A percentile compares a stretch with the other conserved stretches of the same genome.
Conservation (phyloP, 768 basidiomycete species). For the Naganishia vishniacii region DNA sequence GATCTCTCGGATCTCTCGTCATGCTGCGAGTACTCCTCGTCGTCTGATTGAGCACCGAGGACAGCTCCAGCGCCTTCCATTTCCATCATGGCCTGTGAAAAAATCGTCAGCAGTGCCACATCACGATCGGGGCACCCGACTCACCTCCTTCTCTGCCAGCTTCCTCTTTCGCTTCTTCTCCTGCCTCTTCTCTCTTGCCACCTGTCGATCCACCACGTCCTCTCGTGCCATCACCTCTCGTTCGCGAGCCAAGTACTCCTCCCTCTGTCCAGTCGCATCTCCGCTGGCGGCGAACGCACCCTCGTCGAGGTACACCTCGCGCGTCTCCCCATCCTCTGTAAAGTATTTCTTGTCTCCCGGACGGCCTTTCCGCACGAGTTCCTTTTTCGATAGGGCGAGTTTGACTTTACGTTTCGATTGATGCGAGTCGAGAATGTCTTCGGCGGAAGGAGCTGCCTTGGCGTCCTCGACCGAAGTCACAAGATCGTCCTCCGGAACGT, state of each 20-base stretch:
- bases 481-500: conserved; percentile 28
- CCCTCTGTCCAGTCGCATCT: conserved; percentile 63
- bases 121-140: conserved; percentile 27
- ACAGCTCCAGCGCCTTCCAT: conserved; percentile 47
- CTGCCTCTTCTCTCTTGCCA: conserved; percentile 77
- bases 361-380: conserved; percentile 60
- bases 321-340: conserved; percentile 76
- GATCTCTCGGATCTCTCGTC: conserved; percentile 45
- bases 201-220: conserved; percentile 70
- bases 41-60: conserved; percentile 52
- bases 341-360: conserved; percentile 72
- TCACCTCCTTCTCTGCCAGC: conserved; percentile 60
- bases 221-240: conserved; percentile 63
- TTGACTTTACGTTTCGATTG: conserved; percentile 77
- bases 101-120: conserved; percentile 26
- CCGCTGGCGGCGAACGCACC: conserved; percentile 60
- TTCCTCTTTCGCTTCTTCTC: conserved; percentile 92
- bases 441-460: conserved; percentile 19
- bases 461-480: background rate
- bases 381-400: conserved; percentile 67
- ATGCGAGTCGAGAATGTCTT: conserved; percentile 46
- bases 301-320: conserved; percentile 73
- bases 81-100: conserved; percentile 17
- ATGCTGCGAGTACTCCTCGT: background rate
- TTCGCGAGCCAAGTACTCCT: conserved; percentile 68